These are phyloP conservation scores for Dovyalis caffra DNA, from an alignment of 345 rosid genomes.

Conservation along the genomic window DNA sequence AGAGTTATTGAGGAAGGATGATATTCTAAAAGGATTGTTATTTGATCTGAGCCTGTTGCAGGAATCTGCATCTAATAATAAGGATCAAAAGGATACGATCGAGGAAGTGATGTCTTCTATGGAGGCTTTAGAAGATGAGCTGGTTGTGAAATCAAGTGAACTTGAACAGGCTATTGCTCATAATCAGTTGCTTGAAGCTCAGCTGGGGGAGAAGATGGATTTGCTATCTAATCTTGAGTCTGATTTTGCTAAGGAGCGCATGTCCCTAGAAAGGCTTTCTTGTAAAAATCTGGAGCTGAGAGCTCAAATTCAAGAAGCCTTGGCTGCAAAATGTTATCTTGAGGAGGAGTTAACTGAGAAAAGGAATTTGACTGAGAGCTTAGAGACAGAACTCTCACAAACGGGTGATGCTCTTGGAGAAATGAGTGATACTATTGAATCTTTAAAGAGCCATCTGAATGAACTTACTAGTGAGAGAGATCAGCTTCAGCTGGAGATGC, in stretches of 20 bases:
- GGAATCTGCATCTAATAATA: conserved; percentile 78
- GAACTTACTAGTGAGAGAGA: conserved; percentile 61
- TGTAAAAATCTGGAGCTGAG: conserved; percentile 52
- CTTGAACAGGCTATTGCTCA: conserved; percentile 54
- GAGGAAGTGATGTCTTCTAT: conserved; percentile 57
- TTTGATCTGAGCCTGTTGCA: conserved; percentile 88
- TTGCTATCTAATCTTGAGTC: conserved; percentile 47
- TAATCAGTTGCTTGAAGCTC: conserved; percentile 54
- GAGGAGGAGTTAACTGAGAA: conserved; percentile 57
- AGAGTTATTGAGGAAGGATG: conserved; percentile 80
- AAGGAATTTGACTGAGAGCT: conserved; percentile 49
- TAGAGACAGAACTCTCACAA: conserved; percentile 68
- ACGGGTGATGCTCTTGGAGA: conserved; percentile 54
- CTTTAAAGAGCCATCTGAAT: conserved; percentile 44
- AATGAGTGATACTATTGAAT: conserved; percentile 56
- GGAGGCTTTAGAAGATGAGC: conserved; percentile 70
- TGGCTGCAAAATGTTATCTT: conserved; percentile 44
- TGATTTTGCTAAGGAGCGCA: conserved; percentile 38
- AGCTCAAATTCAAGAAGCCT: conserved; percentile 46
- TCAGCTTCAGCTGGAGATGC: conserved; percentile 51
- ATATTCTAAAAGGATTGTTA: conserved; percentile 67
- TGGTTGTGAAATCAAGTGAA: conserved; percentile 52
- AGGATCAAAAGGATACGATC: conserved; percentile 78
- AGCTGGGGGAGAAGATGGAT: conserved; percentile 61
- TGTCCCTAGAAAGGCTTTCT: conserved; percentile 32